phyloP scores from a whole-genome alignment of 2,329 filamentous ascomycete species.

The Graphilbum fragrans region DNA sequence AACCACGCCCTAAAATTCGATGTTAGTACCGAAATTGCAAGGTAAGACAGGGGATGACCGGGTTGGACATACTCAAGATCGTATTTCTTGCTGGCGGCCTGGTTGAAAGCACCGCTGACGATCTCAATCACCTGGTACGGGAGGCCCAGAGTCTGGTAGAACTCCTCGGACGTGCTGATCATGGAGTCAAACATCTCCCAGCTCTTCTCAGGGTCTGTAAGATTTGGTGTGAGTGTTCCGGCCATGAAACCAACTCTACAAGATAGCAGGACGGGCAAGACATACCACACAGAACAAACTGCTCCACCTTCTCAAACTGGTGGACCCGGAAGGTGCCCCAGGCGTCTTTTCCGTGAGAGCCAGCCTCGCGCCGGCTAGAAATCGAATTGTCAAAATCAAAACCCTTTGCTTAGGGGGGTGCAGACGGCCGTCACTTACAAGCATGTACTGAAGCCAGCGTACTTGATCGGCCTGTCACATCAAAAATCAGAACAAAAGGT shows the following conservation, averaged over 20 bases:
- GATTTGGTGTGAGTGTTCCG: too few relatives aligned
- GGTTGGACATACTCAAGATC: slow-evolving; percentile 63
- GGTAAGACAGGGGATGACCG: neutral
- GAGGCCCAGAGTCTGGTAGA: slow-evolving; percentile 80
- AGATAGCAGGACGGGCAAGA: neutral
- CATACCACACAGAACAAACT: slow-evolving; percentile 29
- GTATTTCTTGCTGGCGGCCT: slow-evolving; percentile 76
- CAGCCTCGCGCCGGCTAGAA: slow-evolving; percentile 67
- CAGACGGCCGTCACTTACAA: slow-evolving; percentile 33
- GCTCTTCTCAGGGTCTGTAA: slow-evolving; percentile 76
- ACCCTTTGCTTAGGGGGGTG: neutral
- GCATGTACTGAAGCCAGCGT: slow-evolving; percentile 85
- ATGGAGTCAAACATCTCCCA: slow-evolving; percentile 92
- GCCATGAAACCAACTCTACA: too few relatives aligned
- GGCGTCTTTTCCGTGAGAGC: slow-evolving; percentile 64
- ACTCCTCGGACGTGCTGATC: slow-evolving; percentile 84
- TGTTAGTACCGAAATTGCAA: too few relatives aligned
- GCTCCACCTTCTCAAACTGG: slow-evolving; percentile 63
- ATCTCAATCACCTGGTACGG: slow-evolving; percentile 90
- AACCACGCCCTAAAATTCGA: slow-evolving; percentile 55
- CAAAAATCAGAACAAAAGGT: too few relatives aligned
- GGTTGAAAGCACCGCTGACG: slow-evolving; percentile 91
- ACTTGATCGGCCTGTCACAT: slow-evolving; percentile 77
- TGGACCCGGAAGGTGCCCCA: slow-evolving; percentile 98
- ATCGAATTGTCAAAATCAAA: neutral